Evolutionary conservation across 176 grass and related monocot species (phyloP).

Genomic region (Rhynchospora tenuis): DNA sequence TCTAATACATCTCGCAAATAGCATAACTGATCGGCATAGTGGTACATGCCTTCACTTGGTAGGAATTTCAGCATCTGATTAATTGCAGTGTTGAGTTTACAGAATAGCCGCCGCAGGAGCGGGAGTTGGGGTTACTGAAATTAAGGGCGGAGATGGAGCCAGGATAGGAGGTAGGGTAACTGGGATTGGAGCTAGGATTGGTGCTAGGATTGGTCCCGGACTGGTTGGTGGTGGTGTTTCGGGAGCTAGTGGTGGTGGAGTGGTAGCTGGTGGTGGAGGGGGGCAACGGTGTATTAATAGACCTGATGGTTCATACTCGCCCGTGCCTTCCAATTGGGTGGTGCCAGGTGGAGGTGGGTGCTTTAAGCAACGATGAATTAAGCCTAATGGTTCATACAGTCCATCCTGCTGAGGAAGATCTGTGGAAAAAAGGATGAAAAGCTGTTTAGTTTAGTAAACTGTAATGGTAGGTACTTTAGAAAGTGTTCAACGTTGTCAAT

Average conservation of each 20-base stretch:
- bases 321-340: background rate
- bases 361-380: background rate
- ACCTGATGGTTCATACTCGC: background rate
- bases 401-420: background rate
- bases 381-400: background rate
- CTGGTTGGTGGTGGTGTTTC: background rate
- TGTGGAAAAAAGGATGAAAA: background rate
- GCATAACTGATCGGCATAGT: background rate
- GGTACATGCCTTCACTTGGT: background rate
- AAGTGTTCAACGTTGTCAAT: too few species aligned
- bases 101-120: background rate
- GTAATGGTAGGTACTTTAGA: too few species aligned
- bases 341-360: background rate
- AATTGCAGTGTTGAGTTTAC: background rate
- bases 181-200: background rate
- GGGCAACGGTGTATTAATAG: background rate
- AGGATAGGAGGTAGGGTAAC: too few species aligned
- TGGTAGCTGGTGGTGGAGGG: background rate
- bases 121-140: background rate
- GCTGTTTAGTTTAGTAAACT: background rate
- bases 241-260: background rate
- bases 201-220: background rate
- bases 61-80: background rate
- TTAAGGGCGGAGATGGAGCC: background rate
- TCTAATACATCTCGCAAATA: background rate